Evolutionary conservation across 345 rosid genomes (phyloP).

Genomic region (Ricinus communis): DNA sequence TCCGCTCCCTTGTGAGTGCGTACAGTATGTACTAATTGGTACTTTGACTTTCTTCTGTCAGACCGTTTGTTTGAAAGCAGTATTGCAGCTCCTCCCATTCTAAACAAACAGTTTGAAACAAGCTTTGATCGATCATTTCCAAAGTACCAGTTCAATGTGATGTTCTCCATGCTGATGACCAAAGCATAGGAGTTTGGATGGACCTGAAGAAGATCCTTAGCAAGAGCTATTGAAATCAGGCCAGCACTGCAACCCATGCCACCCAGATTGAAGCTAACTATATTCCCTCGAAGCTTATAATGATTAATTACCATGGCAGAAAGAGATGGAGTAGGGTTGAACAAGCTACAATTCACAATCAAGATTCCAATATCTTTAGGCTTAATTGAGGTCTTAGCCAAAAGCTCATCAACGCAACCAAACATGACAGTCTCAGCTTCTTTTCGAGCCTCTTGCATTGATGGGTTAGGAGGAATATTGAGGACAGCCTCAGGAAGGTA

Average conservation of each 20-base stretch:
- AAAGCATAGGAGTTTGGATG: slow-evolving; percentile 23
- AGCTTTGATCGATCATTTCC: slow-evolving; percentile 29
- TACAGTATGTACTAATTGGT: slow-evolving; percentile 51
- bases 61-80: slow-evolving; percentile 22
- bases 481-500: slow-evolving; percentile 37
- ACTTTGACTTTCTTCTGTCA: slow-evolving; percentile 38
- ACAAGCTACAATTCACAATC: slow-evolving; percentile 26
- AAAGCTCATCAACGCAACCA: slow-evolving; percentile 26
- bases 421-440: slow-evolving; percentile 30
- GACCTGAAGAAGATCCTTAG: slow-evolving; percentile 28
- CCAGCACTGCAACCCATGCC: slow-evolving; percentile 31
- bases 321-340: slow-evolving; percentile 25
- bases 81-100: slow-evolving; percentile 29
- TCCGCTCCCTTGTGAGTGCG: slow-evolving; percentile 61
- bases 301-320: slow-evolving; percentile 27
- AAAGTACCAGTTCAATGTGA: slow-evolving; percentile 25
- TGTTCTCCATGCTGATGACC: slow-evolving; percentile 26
- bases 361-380: slow-evolving; percentile 26
- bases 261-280: slow-evolving; percentile 22
- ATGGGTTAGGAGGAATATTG: slow-evolving; percentile 31
- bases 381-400: slow-evolving; percentile 22
- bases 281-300: slow-evolving; percentile 28
- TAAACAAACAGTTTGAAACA: slow-evolving; percentile 20
- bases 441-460: slow-evolving; percentile 37
- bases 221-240: slow-evolving; percentile 21